Evolutionary conservation across 1,139 yeast genomes (phyloP).

Genomic region (Suzukiozyma palmioleophila): DNA sequence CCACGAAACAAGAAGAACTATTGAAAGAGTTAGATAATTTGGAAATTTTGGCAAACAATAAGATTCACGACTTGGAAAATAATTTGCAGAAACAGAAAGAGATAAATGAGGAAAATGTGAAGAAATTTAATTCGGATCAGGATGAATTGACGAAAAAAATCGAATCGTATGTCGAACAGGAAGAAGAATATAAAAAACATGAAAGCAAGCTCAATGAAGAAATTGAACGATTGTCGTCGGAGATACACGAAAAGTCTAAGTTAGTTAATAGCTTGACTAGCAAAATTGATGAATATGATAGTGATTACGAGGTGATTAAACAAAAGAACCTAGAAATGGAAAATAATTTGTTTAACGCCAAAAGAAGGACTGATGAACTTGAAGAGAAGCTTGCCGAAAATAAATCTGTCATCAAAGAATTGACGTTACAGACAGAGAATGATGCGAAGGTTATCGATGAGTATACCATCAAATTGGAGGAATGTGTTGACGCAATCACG

Average conservation of each 20-base stretch:
- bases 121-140: not conserved
- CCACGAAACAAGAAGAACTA: slow-evolving; percentile 14
- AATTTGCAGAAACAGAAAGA: not conserved
- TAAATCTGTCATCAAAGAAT: slow-evolving; percentile 15
- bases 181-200: not conserved
- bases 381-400: slow-evolving; percentile 9
- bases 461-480: slow-evolving; percentile 21
- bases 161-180: slow-evolving; percentile 1
- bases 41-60: slow-evolving; percentile 16
- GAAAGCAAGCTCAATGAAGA: slow-evolving; percentile 5
- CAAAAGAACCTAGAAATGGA: slow-evolving; percentile 8
- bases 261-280: slow-evolving; percentile 18
- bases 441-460: slow-evolving; percentile 16
- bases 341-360: slow-evolving; percentile 9
- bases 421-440: not conserved
- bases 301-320: slow-evolving; percentile 11
- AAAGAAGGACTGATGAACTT: slow-evolving; percentile 16
- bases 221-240: slow-evolving; percentile 7
- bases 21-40: slow-evolving; percentile 19
- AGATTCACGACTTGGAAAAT: slow-evolving; percentile 1
- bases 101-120: not conserved
- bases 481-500: slow-evolving; percentile 18
- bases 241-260: slow-evolving; percentile 14
- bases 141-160: slow-evolving; percentile 4
- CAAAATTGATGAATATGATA: slow-evolving; percentile 15